Evolutionary conservation across 495 filamentous ascomycete genomes (phyloP), one percentile per base, ranked within the genome.

Genomic region (Tuber aestivum): DNA sequence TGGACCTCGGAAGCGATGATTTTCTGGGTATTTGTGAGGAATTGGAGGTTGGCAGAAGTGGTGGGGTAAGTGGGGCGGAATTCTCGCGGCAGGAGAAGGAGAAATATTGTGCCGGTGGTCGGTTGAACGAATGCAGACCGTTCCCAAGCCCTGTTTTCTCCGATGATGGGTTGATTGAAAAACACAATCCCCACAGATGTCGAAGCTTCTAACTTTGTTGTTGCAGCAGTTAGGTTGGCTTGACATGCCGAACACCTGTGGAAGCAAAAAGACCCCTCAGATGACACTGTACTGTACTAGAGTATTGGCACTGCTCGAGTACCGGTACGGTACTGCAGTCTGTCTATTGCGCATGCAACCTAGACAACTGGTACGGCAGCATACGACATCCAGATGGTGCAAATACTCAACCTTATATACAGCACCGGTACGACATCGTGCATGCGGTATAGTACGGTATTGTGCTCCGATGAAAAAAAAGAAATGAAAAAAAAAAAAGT

Each of bases 21-120:
- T 68, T 41, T 4, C 48, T 21, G 40, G 41, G 41, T 27, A 68
- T 16, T 70, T 37, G 50, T 41, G 61, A 40, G 27, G 41, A 56
- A 20, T 23, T 23, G n/a, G 50, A 16, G 18, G 41, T n/a, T 56
- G 50, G 23, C 2, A 40, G 41, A 41, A 27, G 35, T 41, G 40
- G 74, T 44, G 73, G 74, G 61, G 71, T 21, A 69, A 42, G n/a
- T 37, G 20, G n/a, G 56, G 56, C 16, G 56, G n/a, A 27, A 32
- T 10, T 61, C 41, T 56, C 32, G 50, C 32, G 12, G 50, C 50
- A 61, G n/a, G 23, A 7, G n/a, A 61, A 61, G 50, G 50, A 27
- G 50, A 61, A 61, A 56, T 32, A 61, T 61, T 61, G 50, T 65
- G 56, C 56, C n/a, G 56, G 56, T 12, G 32, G 9, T n/a, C n/a